Evolutionary conservation across 148 eudicot species (phyloP).

Genomic region (Simmondsia chinensis): DNA sequence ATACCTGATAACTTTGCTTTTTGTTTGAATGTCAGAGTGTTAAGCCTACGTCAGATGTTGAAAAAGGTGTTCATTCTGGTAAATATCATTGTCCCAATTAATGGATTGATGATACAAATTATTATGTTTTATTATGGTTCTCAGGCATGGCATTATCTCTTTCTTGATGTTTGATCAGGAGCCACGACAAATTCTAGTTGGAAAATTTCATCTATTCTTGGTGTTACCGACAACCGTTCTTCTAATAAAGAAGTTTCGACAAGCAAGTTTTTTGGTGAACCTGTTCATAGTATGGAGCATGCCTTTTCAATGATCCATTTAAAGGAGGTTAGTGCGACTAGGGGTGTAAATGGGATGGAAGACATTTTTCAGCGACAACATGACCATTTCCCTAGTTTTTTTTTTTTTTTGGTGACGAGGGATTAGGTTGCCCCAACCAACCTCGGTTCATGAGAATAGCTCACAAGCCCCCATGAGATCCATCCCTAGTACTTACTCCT

Average conservation of each 20-base stretch:
- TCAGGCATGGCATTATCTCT: too few relatives aligned
- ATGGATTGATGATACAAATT: too few relatives aligned
- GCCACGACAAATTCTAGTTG: constrained; percentile 44
- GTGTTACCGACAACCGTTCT: constrained; percentile 46
- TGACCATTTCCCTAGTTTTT: too few relatives aligned
- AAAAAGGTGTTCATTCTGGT: constrained; percentile 64
- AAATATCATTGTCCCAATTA: constrained; percentile 11
- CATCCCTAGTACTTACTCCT: too few relatives aligned
- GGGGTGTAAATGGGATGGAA: too few relatives aligned
- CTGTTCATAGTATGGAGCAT: constrained; percentile 52
- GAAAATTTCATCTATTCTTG: constrained; percentile 85
- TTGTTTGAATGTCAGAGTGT: constrained; percentile 32
- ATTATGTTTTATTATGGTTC: too few relatives aligned
- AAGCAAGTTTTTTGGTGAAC: constrained; percentile 46
- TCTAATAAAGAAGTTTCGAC: constrained; percentile 40
- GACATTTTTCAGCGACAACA: too few relatives aligned
- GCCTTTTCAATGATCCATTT: constrained; percentile 65
- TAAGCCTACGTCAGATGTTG: constrained; percentile 52
- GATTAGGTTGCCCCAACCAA: too few relatives aligned
- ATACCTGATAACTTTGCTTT: constrained; percentile 2
- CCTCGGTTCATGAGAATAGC: too few relatives aligned
- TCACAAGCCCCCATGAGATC: too few relatives aligned
- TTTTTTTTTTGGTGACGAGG: too few relatives aligned
- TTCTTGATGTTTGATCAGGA: constrained; percentile 36
- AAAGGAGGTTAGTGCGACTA: constrained; percentile 78